Evolutionary conservation across 352 stramenopile species (phyloP), one percentile per base, ranked within the genome.

Genomic region (Pythium sp.): DNA sequence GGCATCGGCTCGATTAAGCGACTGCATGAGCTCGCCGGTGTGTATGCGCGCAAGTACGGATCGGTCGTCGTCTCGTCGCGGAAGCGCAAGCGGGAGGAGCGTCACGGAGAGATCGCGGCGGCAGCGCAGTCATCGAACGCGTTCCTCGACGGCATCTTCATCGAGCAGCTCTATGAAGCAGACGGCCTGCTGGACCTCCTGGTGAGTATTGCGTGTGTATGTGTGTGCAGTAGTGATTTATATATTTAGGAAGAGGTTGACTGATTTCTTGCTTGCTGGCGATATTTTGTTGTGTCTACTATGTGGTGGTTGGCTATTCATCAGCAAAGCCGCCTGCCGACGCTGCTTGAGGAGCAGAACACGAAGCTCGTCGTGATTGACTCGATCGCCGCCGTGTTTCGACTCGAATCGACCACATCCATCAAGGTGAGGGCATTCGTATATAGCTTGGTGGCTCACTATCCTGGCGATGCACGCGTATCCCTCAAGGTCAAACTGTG

Each of bases 341-440:
- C 73, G 41, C 69, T 95, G 3, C 59, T 95, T 18, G 80, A 82
- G 15, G 78, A 91, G 46, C 82, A 89, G 56, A 86, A 90, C 58
- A 92, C 86, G 12, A 91, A 90, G 51, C 81, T 95, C 20, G 84
- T 95, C 14, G 78, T 95, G 46, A 72, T 95, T 62, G 87, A 95
- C 73, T 92, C 85, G 20, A 84, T 95, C 30, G 86, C 87, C 0
- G 87, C 87, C 6, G 72, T 93, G 7, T 92, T 95, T 54, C 84
- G 87, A 2, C 38, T 89, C 1, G 84, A 92, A 66, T 87, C 84
- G 8, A 92, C 86, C 18, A 72, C 73, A 5, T 89, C 82, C 12
- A 71, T 91, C 59, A 89, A 92, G 73, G 84, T 88, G 67, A n/a
- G 32, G 7, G 43, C 38, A 46, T 46, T 46, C 18, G 4, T 20